Base-by-base conservation (phyloP, 306 rosid genomes). In the Rosa lucieae region DNA sequence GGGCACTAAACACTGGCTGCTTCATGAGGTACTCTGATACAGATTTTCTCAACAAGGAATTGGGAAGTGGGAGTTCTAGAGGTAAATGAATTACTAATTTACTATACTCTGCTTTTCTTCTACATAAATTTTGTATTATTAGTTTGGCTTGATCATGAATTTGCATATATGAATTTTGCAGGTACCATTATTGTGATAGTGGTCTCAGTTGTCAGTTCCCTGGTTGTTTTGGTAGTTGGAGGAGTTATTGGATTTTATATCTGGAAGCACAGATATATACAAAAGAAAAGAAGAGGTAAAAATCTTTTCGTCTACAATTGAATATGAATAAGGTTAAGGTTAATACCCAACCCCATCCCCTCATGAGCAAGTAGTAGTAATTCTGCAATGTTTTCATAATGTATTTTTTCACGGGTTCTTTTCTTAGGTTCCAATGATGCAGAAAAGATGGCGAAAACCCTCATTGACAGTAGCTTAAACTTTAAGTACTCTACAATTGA, bases 401-500 rank as follows among this genome's bases (percentile, higher is more conserved):
- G 42, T 73, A 2, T 32, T 67, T 55, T 48, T 11, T 75, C 12
- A 35, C 63, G 67, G 83, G 3, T 62, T 62, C 42, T 32, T 62
- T 46, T 43, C 78, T 74, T 32, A 91, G 97, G 94, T 73, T 90
- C 98, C 76, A 79, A 84, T 81, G 97, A 93, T 67, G 87, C 89
- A 56, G 84, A 84, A 48, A 93, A 89, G 84, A 67, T 89, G 61
- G 92, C 84, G 14, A 91, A 88, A 82, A 83, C 88, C 62, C 93
- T 95, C 40, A 80, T 91, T 51, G 88, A 87, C 76, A 93, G 89
- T 46, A 90, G 89, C 89, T 86, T 93, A 88, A 86, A 93, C 79
- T 93, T 95, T 91, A 95, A 95, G 88, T 95, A 91, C 85, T 88
- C 98, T 7, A 85, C 90, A 59, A 82, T 95, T 77, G 99, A 95